These are phyloP conservation scores for Syzygium aromaticum DNA, from an alignment of 345 rosid species.

Conservation along the genomic window DNA sequence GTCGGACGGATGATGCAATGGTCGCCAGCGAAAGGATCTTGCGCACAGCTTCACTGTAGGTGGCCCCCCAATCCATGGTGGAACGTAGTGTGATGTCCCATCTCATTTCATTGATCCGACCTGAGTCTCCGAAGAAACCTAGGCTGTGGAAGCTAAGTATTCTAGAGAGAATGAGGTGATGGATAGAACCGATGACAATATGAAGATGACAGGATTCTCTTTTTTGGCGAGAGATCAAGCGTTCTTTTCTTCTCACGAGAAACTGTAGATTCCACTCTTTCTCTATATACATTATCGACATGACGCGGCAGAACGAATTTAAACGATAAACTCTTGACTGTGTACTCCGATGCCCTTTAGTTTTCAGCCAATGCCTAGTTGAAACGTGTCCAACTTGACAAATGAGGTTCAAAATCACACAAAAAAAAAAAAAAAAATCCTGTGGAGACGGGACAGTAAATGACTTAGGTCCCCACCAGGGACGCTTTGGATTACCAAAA, in stretches of 20 bases:
- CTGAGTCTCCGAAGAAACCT: not conserved
- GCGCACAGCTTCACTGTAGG: not conserved
- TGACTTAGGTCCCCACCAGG: not conserved
- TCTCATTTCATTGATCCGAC: not conserved
- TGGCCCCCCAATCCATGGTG: not conserved
- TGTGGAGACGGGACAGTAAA: not conserved
- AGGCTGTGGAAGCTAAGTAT: not conserved
- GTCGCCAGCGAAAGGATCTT: not conserved
- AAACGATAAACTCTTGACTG: not conserved
- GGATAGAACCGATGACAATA: not conserved
- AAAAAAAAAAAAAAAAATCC: not conserved
- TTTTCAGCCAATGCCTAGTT: not conserved
- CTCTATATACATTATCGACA: not conserved
- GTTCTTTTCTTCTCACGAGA: not conserved
- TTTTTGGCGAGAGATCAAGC: not conserved
- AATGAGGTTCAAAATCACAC: not conserved
- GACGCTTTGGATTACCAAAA: not conserved
- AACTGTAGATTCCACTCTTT: not conserved
- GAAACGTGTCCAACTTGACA: not conserved
- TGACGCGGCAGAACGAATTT: not conserved
- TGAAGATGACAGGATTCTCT: not conserved
- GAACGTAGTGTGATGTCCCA: not conserved
- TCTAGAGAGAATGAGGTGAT: not conserved
- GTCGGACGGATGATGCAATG: not conserved
- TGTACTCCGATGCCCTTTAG: not conserved